phyloP scores from a whole-genome alignment of 345 rosid species.

The Aethionema arabicum region DNA sequence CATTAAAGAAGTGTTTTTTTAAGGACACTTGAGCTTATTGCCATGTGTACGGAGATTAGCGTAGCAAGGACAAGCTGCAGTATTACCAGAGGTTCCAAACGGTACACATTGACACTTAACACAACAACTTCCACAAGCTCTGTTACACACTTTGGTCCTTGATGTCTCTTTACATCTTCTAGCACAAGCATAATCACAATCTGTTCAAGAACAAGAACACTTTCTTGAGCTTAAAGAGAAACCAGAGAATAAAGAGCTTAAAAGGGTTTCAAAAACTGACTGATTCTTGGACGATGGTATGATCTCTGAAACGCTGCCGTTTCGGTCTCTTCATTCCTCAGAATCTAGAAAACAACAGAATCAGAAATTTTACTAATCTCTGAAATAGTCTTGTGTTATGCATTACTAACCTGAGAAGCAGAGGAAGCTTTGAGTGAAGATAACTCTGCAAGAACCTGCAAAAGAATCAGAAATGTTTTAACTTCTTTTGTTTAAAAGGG shows the following conservation, averaged over 20 bases:
- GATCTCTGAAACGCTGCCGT: slow-evolving; percentile 31
- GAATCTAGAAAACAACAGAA: slow-evolving; percentile 24
- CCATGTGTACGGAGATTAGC: slow-evolving; percentile 52
- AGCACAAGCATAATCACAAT: slow-evolving; percentile 47
- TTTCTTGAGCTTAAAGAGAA: not conserved
- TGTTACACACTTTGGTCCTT: slow-evolving; percentile 50
- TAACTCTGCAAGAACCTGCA: slow-evolving; percentile 30
- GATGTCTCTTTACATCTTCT: slow-evolving; percentile 58
- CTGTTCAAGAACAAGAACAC: slow-evolving; percentile 13
- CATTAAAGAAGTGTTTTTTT: slow-evolving; percentile 10
- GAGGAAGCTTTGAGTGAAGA: slow-evolving; percentile 26
- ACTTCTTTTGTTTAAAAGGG: not conserved
- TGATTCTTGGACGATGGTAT: slow-evolving; percentile 27
- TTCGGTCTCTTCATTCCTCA: slow-evolving; percentile 30
- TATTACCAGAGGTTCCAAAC: slow-evolving; percentile 59
- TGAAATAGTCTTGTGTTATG: slow-evolving; percentile 1
- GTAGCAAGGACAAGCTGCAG: slow-evolving; percentile 54
- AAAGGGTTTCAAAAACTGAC: slow-evolving; percentile 11
- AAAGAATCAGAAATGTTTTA: not conserved
- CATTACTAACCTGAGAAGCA: slow-evolving; percentile 30
- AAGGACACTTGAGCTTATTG: slow-evolving; percentile 60
- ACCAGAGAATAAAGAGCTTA: slow-evolving; percentile 5
- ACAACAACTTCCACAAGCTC: slow-evolving; percentile 72
- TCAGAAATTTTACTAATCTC: not conserved
- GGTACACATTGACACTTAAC: slow-evolving; percentile 65